Evolutionary conservation across 2,329 filamentous ascomycete species (phyloP).

Genomic region (Claviceps pazoutovae): DNA sequence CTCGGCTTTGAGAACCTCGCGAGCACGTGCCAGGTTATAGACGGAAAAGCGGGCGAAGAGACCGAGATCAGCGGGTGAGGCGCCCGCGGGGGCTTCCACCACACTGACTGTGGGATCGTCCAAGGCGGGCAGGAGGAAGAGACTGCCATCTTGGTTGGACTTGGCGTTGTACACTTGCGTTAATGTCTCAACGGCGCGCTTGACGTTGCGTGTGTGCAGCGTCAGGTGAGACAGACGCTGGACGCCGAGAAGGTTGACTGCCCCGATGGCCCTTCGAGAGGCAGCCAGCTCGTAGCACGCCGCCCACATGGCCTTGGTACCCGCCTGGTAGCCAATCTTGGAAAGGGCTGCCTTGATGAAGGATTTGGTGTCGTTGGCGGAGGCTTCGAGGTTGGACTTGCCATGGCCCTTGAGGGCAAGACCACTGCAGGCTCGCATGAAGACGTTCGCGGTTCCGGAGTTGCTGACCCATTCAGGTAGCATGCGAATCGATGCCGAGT

Average conservation of each 20-base stretch:
- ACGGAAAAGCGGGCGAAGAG: not conserved
- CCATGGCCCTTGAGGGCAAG: not conserved
- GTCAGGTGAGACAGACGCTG: not conserved
- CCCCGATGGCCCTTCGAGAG: not conserved
- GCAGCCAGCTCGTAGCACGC: not conserved
- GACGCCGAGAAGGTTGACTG: not conserved
- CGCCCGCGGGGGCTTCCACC: not conserved
- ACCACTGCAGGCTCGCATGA: slow-evolving; percentile 1
- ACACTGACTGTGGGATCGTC: not conserved
- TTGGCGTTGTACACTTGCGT: not conserved
- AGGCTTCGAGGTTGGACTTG: not conserved
- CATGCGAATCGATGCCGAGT: not conserved
- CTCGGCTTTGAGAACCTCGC: not conserved
- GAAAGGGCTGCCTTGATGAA: not conserved
- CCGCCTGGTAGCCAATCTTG: not conserved
- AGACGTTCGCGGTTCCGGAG: not conserved
- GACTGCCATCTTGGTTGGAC: not conserved
- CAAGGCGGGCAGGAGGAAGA: not conserved
- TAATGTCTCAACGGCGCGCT: not conserved
- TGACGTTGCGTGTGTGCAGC: not conserved
- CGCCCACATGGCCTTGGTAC: not conserved
- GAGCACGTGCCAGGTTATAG: not conserved
- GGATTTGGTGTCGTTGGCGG: not conserved
- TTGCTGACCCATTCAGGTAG: slow-evolving; percentile 1
- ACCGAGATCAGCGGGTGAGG: not conserved